Percentiles rank a stretch among this genome's conserved stretches.
Evolutionary conservation across 2,329 filamentous ascomycete species (phyloP).

Genomic region (Aspergillus fischeri): DNA sequence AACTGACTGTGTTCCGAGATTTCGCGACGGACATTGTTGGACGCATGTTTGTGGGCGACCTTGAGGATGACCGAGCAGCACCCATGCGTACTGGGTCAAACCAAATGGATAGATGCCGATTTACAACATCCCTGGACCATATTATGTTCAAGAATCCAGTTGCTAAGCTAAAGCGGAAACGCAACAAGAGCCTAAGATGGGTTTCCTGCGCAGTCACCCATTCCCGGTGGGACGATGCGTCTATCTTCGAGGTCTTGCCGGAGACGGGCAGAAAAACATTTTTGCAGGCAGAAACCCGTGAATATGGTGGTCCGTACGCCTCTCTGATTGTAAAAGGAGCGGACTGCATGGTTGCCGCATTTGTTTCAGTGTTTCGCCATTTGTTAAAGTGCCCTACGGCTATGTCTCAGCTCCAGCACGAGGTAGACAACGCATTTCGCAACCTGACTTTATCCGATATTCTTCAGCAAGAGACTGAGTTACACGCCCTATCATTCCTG

Average conservation of each 20-base stretch:
- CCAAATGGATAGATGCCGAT: not conserved
- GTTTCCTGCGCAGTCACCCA: no score
- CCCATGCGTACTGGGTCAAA: not conserved
- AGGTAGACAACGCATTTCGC: slow-evolving; percentile 7
- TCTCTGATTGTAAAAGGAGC: not conserved
- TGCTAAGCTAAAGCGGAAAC: slow-evolving; percentile 1
- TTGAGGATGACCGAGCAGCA: not conserved
- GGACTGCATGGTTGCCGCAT: slow-evolving; percentile 1
- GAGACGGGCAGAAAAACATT: not conserved
- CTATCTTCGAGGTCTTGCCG: not conserved
- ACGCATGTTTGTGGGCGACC: not conserved
- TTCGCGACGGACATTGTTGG: not conserved
- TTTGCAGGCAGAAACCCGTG: not conserved
- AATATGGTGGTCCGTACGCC: not conserved
- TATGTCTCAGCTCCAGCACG: slow-evolving; percentile 5
- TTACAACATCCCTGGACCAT: slow-evolving; percentile 1
- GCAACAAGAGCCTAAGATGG: not conserved
- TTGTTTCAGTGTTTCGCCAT: slow-evolving; percentile 6
- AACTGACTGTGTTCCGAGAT: not conserved
- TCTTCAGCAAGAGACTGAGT: slow-evolving; percentile 4
- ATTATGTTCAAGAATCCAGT: slow-evolving; percentile 4
- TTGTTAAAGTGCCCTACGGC: slow-evolving; percentile 1
- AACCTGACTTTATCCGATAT: not conserved
- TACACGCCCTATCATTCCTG: slow-evolving; percentile 8
- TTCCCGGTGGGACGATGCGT: no score